Evolutionary conservation across 306 rosid genomes (phyloP).

Genomic region (Castanea sativa): DNA sequence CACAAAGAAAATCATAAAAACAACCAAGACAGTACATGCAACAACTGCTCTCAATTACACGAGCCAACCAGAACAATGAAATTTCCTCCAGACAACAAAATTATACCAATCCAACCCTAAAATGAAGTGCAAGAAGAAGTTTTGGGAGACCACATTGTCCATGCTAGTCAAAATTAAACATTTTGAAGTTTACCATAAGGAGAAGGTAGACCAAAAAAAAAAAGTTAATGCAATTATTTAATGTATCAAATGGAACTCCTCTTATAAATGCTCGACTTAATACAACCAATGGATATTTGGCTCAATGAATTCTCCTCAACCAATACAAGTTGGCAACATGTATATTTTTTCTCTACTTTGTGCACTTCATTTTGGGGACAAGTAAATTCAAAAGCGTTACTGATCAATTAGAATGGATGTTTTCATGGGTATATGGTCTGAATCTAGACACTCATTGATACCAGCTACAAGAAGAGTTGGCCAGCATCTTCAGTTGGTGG

Average conservation of each 20-base stretch:
- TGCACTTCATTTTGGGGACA: not conserved
- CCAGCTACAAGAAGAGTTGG: no score
- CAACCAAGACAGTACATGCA: constrained; percentile 3
- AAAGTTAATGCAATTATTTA: not conserved
- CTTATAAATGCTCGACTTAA: not conserved
- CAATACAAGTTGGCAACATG: not conserved
- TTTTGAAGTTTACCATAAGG: not conserved
- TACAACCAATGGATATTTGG: not conserved
- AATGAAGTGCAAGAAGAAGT: not conserved
- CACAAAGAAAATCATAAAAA: constrained; percentile 15
- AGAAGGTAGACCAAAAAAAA: not conserved
- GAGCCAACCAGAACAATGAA: not conserved
- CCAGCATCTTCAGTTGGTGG: no score
- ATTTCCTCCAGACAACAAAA: not conserved
- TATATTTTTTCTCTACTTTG: not conserved
- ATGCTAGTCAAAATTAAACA: not conserved
- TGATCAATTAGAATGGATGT: no score
- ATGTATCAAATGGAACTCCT: not conserved
- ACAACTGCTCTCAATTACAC: not conserved
- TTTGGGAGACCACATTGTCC: not conserved
- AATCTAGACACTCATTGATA: no score
- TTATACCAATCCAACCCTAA: not conserved
- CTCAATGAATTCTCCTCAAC: not conserved
- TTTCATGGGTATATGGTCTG: no score
- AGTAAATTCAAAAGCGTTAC: not conserved